Evolutionary conservation across 148 eudicot genomes (phyloP).

Genomic region (Arctostaphylos glauca): DNA sequence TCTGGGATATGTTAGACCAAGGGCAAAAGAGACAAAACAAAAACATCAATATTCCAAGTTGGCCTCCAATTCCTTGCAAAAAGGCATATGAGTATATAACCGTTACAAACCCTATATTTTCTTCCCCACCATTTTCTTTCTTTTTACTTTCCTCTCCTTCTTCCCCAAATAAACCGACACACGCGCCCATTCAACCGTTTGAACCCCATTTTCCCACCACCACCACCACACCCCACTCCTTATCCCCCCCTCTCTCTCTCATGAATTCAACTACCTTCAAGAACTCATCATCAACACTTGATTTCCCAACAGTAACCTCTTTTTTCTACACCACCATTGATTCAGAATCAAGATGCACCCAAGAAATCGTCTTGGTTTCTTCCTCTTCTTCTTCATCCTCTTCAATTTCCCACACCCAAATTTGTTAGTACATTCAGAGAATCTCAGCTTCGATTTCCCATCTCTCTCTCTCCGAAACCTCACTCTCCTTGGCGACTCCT

Average conservation of each 20-base stretch:
- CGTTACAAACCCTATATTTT: slow-evolving; percentile 9
- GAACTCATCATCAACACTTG: too few relatives aligned
- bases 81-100: neutral
- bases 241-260: neutral
- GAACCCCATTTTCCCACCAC: slow-evolving; percentile 47
- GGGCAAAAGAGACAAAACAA: neutral
- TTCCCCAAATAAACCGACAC: slow-evolving; percentile 24
- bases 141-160: neutral
- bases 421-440: slow-evolving; percentile 13
- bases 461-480: slow-evolving; percentile 49
- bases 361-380: slow-evolving; percentile 40
- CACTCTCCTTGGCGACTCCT: slow-evolving; percentile 76
- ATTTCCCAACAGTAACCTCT: too few relatives aligned
- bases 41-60: neutral
- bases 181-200: slow-evolving; percentile 68
- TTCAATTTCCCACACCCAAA: slow-evolving; percentile 14
- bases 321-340: neutral
- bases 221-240: slow-evolving; percentile 10
- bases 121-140: too few relatives aligned
- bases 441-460: slow-evolving; percentile 46
- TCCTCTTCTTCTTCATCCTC: slow-evolving; percentile 1
- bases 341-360: slow-evolving; percentile 23
- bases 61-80: too few relatives aligned
- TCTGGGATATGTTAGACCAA: too few relatives aligned
- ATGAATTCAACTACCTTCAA: neutral